Evolutionary conservation across 768 basidiomycete species (phyloP), one percentile per base, ranked within the genome.

Genomic region (Mycena vitilis): DNA sequence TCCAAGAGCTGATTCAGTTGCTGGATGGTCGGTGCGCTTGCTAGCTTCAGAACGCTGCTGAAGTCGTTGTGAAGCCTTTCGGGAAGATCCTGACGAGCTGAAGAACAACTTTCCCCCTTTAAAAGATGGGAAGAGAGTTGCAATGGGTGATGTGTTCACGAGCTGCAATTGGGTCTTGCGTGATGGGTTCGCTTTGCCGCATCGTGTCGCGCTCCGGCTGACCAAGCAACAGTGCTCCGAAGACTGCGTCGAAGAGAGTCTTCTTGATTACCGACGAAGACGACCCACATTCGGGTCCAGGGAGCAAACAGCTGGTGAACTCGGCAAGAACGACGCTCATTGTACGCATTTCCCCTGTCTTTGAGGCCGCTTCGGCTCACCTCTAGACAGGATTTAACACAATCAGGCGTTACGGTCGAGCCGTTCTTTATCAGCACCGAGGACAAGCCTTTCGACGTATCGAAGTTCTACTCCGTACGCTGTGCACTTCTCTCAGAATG

Each of bases 221-320:
- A 47, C 54, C 60, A 34, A 2, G 38, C 36, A 13, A 49, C 68
- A 95, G 94, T 13, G 92, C 94, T 10, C 90, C 91, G 23, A 95
- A 96, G 75, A 94, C 90, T 0, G 94, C 95, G 3, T 90, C 92
- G n/a, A 96, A 97, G 76, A 90, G 96, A 7, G 87, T 99, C 1
- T 98, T 98, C 77, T 81, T 97, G 45, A 93, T 99, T 49, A 99
- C 98, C 0, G 92, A 99, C 75, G 90, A 93, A 71, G 95, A 96
- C 73, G 79, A 93, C 71, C 95, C 95, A 3, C 88, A 87, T 75
- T 79, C 86, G 7, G 85, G 86, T 13, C 76, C 82, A 6, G 84
- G 82, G n/a, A 87, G 80, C 73, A 83, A 84, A 51, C 90, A 91
- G 60, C 78, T 94, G 12, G 77, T 87, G 8, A 91, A 85, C 1